phyloP scores from a whole-genome alignment of 1,284 basidiomycete species.

The Kalmanozyma brasiliensis region DNA sequence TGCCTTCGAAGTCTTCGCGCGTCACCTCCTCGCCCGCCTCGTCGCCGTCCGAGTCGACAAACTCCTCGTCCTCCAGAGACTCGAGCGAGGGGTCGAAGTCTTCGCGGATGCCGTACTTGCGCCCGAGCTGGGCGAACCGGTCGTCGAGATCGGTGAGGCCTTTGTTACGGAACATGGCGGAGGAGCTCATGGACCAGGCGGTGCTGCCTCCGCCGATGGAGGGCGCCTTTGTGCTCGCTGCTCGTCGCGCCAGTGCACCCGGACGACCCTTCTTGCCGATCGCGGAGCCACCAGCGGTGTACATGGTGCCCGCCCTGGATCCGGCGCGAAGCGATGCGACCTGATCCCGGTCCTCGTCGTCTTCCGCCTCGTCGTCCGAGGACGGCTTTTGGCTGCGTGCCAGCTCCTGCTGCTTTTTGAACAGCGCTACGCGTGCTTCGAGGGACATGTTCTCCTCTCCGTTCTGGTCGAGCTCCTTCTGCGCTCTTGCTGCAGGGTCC shows the following conservation, averaged over 20 bases:
- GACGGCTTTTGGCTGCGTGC: slow-evolving; percentile 21
- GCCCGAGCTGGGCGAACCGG: slow-evolving; percentile 85
- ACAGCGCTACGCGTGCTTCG: slow-evolving; percentile 61
- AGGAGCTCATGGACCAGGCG: slow-evolving; percentile 82
- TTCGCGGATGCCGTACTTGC: slow-evolving; percentile 44
- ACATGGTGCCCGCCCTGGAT: slow-evolving; percentile 37
- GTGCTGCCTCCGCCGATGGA: slow-evolving; percentile 60
- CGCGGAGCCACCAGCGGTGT: slow-evolving; percentile 43
- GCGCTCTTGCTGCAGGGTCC: slow-evolving; percentile 47
- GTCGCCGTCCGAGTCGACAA: slow-evolving; percentile 60
- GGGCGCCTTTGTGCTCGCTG: slow-evolving; percentile 55
- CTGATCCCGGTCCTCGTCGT: slow-evolving; percentile 55
- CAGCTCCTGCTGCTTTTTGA: slow-evolving; percentile 56
- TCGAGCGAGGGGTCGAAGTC: slow-evolving; percentile 76
- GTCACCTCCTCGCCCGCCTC: slow-evolving; percentile 77
- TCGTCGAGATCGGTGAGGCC: slow-evolving; percentile 89
- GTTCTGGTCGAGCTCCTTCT: slow-evolving; percentile 34
- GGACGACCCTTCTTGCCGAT: slow-evolving; percentile 57
- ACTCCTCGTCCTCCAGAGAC: slow-evolving; percentile 75
- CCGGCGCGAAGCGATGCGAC: slow-evolving; percentile 40
- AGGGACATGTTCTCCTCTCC: slow-evolving; percentile 57
- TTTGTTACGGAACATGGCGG: slow-evolving; percentile 92
- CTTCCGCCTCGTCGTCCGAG: slow-evolving; percentile 21
- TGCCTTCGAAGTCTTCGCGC: slow-evolving; percentile 85
- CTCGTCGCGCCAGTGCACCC: slow-evolving; percentile 60